Conservation (phyloP, 345 rosid genomes). For the Populus euphratica region DNA sequence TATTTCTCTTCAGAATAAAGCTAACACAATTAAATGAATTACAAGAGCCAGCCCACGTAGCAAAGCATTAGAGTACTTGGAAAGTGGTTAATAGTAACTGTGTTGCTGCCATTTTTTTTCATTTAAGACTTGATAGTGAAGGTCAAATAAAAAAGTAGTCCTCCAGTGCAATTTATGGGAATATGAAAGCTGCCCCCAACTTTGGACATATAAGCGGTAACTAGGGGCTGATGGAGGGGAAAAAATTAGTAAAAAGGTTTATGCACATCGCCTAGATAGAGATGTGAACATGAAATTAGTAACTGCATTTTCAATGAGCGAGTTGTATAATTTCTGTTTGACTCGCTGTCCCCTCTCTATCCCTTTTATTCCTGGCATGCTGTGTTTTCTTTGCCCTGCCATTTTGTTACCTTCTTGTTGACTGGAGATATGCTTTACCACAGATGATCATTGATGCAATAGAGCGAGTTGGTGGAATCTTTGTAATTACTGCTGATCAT, state of each 20-base stretch:
- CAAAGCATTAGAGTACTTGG: background rate
- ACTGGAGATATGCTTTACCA: slow-evolving; percentile 13
- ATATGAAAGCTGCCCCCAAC: background rate
- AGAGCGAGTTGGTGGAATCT: slow-evolving; percentile 85
- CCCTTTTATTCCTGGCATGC: background rate
- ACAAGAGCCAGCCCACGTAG: background rate
- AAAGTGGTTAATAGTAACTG: background rate
- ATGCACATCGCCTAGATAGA: background rate
- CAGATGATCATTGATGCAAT: slow-evolving; percentile 87
- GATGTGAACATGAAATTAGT: background rate
- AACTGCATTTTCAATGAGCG: background rate
- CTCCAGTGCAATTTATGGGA: background rate
- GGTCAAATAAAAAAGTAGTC: background rate
- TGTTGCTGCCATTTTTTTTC: background rate
- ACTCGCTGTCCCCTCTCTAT: background rate
- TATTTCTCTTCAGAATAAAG: background rate
- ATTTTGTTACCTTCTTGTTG: background rate
- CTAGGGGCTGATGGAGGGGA: background rate
- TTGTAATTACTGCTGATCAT: slow-evolving; percentile 92
- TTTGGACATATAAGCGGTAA: background rate
- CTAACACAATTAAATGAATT: background rate
- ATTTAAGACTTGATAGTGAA: background rate
- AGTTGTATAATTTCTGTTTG: background rate
- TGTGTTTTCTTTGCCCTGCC: background rate
- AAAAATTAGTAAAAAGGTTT: background rate